Percentiles rank a stretch among this genome's conserved stretches.
phyloP scores from a whole-genome alignment of 495 filamentous ascomycete genomes.

The Neurospora tetrasperma region DNA sequence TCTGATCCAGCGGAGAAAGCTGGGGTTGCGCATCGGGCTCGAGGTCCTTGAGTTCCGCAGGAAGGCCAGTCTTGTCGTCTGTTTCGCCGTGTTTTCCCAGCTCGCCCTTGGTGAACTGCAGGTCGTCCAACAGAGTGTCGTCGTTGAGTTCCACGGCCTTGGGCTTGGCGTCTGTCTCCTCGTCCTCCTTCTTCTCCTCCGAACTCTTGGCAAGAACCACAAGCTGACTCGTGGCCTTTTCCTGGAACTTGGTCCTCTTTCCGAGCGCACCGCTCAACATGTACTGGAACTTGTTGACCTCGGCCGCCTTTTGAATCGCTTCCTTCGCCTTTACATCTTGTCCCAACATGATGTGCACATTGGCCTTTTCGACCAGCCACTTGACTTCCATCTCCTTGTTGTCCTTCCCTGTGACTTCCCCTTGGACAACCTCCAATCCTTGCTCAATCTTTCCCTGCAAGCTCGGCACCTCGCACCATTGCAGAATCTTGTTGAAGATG shows the following conservation, averaged over 20 bases:
- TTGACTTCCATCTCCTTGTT: slow-evolving; percentile 40
- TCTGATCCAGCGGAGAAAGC: slow-evolving; percentile 69
- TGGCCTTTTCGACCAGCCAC: slow-evolving; percentile 71
- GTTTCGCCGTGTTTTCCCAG: slow-evolving; percentile 25
- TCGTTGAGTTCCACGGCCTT: slow-evolving; percentile 70
- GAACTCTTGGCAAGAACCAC: slow-evolving; percentile 80
- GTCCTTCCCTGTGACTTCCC: slow-evolving; percentile 29
- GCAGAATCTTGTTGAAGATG: slow-evolving; percentile 29
- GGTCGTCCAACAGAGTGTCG: slow-evolving; percentile 82
- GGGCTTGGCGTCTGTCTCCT: slow-evolving; percentile 32
- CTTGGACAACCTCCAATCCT: slow-evolving; percentile 35
- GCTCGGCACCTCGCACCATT: slow-evolving; percentile 40
- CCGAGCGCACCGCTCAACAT: slow-evolving; percentile 76
- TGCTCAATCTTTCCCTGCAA: slow-evolving; percentile 40
- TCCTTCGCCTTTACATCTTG: slow-evolving; percentile 64
- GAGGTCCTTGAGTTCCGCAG: slow-evolving; percentile 48
- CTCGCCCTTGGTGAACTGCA: slow-evolving; percentile 58
- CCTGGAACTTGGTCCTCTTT: slow-evolving; percentile 88
- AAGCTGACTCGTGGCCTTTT: slow-evolving; percentile 79
- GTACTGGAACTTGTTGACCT: slow-evolving; percentile 61
- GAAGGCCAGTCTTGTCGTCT: slow-evolving; percentile 41
- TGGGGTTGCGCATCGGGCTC: slow-evolving; percentile 73
- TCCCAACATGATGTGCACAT: slow-evolving; percentile 76
- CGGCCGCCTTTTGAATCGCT: slow-evolving; percentile 57
- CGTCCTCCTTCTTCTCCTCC: slow-evolving; percentile 9